phyloP scores from a whole-genome alignment of 2,329 filamentous ascomycete genomes.

The Ophiostoma triangulosporum region DNA sequence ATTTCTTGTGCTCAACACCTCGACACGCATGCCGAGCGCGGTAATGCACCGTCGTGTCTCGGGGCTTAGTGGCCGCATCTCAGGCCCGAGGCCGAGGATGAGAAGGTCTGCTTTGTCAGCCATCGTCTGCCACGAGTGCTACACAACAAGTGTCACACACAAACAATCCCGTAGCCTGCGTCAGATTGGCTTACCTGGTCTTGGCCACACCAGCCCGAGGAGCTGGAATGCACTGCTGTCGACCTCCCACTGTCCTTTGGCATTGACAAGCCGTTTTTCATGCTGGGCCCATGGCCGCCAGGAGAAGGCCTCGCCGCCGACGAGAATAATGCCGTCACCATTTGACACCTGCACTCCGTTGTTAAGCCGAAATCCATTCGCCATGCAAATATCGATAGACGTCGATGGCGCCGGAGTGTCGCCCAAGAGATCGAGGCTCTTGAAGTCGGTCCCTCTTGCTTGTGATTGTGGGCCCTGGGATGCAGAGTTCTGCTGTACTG shows the following conservation, averaged over 20 bases:
- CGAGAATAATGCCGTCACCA: constrained; percentile 47
- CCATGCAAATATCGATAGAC: constrained; percentile 66
- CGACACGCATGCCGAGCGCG: constrained; percentile 68
- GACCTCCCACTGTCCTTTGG: constrained; percentile 71
- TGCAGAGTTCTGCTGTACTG: not conserved
- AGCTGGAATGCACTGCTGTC: constrained; percentile 57
- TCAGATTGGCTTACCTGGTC: constrained; percentile 57
- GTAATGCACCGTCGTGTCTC: constrained; percentile 59
- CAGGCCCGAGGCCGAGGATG: constrained; percentile 72
- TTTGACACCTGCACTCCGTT: constrained; percentile 56
- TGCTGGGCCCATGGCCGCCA: constrained; percentile 65
- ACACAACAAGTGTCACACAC: too few species aligned
- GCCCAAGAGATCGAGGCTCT: constrained; percentile 63
- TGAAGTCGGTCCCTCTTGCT: constrained; percentile 45
- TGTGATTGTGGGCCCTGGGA: not conserved
- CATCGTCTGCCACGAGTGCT: too few species aligned
- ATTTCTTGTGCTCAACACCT: constrained; percentile 85
- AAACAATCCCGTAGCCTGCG: too few species aligned
- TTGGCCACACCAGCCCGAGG: constrained; percentile 68
- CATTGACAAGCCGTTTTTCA: constrained; percentile 47
- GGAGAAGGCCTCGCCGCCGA: constrained; percentile 74
- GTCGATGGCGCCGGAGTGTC: constrained; percentile 66
- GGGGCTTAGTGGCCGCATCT: constrained; percentile 63
- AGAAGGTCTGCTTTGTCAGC: constrained; percentile 51
- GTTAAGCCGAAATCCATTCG: constrained; percentile 76